Conservation (phyloP, 2,329 filamentous ascomycete genomes). For the Aspergillus flavus region DNA sequence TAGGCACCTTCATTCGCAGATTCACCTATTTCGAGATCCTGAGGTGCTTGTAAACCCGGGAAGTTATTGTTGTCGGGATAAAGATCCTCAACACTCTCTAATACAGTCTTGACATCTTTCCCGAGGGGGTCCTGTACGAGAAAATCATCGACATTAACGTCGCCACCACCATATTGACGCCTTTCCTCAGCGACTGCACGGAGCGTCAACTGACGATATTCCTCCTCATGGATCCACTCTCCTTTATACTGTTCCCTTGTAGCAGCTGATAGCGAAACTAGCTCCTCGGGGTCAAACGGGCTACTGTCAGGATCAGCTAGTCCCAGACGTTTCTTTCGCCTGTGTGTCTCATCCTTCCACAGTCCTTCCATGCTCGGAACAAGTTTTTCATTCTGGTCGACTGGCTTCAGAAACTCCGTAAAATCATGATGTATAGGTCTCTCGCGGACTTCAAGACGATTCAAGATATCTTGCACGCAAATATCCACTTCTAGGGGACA, state of each 20-base stretch:
- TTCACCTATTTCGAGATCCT: conserved; percentile 13
- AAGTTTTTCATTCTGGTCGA: conserved; percentile 71
- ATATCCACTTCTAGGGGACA: conserved; percentile 90
- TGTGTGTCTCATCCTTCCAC: conserved; percentile 85
- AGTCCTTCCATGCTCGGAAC: conserved; percentile 92
- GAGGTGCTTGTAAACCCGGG: conserved; percentile 24
- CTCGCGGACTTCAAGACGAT: conserved; percentile 73
- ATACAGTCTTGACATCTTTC: conserved; percentile 68
- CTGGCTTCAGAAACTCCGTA: conserved; percentile 67
- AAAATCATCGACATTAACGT: conserved; percentile 67
- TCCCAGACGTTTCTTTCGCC: conserved; percentile 73
- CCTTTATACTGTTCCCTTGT: conserved; percentile 69
- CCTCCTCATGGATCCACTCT: conserved; percentile 92
- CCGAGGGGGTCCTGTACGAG: conserved; percentile 58
- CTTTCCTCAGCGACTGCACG: conserved; percentile 68
- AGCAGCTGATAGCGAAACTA: conserved; percentile 89
- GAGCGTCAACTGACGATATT: conserved; percentile 69
- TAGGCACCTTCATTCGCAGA: conserved; percentile 45
- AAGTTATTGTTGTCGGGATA: conserved; percentile 66
- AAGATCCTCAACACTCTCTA: conserved; percentile 86
- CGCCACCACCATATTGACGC: conserved; percentile 47
- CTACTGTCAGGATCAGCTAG: conserved; percentile 66
- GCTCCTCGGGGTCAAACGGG: conserved; percentile 76
- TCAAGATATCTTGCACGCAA: conserved; percentile 83
- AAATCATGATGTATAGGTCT: conserved; percentile 88